A percentile compares a stretch with the other conserved stretches of the same genome.
Conservation (phyloP, 2,329 filamentous ascomycete genomes). For the Parascedosporium putredinis region DNA sequence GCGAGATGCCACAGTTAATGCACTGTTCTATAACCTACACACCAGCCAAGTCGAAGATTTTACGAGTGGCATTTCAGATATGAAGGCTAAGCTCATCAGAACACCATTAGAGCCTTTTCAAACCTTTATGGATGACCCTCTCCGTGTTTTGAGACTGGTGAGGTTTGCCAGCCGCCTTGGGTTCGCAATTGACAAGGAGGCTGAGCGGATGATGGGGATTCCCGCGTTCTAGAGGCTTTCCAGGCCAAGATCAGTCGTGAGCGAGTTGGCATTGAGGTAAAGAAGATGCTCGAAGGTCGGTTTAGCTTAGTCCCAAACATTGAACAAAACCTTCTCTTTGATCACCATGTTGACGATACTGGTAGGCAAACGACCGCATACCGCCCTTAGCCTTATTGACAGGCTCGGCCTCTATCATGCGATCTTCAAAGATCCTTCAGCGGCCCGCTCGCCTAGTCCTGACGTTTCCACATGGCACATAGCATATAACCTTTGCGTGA, state of each 20-base stretch:
- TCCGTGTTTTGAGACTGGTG: constrained; percentile 77
- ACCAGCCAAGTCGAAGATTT: constrained; percentile 75
- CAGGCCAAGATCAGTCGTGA: constrained; percentile 85
- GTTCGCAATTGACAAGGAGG: constrained; percentile 64
- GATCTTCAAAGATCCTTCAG: constrained; percentile 61
- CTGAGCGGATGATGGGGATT: constrained; percentile 65
- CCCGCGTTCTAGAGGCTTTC: constrained; percentile 70
- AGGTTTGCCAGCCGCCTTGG: constrained; percentile 78
- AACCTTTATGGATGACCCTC: constrained; percentile 88
- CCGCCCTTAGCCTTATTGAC: constrained; percentile 56
- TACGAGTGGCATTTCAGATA: constrained; percentile 66
- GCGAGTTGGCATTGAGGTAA: constrained; percentile 73
- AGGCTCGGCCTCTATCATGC: constrained; percentile 57
- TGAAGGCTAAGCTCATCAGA: constrained; percentile 61
- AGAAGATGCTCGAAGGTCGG: constrained; percentile 77
- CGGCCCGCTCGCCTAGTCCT: constrained; percentile 40
- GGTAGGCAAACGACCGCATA: constrained; percentile 46
- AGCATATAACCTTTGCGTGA: constrained; percentile 54
- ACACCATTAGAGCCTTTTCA: constrained; percentile 82
- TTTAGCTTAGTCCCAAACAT: too few species aligned
- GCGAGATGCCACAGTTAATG: constrained; percentile 88
- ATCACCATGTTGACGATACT: too few species aligned
- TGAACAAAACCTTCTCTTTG: too few species aligned
- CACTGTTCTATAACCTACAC: constrained; percentile 89
- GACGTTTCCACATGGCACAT: constrained; percentile 49